Conservation (phyloP, 768 basidiomycete genomes). For the Pisolithus tinctorius region DNA sequence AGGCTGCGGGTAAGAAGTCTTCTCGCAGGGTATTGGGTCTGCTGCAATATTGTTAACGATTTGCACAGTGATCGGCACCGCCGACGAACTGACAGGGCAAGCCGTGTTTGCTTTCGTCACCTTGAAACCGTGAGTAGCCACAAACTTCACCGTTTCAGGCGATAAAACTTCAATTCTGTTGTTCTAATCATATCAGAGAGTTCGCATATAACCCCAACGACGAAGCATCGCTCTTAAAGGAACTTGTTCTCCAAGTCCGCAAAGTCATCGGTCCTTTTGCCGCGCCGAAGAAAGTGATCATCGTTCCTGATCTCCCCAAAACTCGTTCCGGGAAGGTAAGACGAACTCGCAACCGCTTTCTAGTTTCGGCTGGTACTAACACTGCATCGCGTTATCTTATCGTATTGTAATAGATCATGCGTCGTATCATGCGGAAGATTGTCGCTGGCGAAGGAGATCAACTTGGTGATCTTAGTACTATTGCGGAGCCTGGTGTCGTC, state of each 20-base stretch:
- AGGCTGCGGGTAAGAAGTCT: slow-evolving; percentile 62
- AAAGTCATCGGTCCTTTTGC: slow-evolving; percentile 99
- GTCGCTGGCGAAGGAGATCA: slow-evolving; percentile 92
- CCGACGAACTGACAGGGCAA: slow-evolving; percentile 87
- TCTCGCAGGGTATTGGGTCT: background rate
- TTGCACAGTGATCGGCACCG: slow-evolving; percentile 62
- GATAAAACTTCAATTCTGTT: background rate
- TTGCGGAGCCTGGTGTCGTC: slow-evolving; percentile 84
- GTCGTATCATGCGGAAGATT: slow-evolving; percentile 94
- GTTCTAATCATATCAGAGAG: slow-evolving; percentile 41
- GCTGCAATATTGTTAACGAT: slow-evolving; percentile 4
- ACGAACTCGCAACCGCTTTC: background rate
- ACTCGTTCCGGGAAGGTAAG: slow-evolving; percentile 84
- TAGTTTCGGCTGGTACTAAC: background rate
- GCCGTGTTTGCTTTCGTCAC: slow-evolving; percentile 94
- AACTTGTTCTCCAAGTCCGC: slow-evolving; percentile 89
- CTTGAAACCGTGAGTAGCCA: slow-evolving; percentile 74
- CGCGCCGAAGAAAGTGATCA: slow-evolving; percentile 86
- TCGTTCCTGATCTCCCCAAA: slow-evolving; percentile 85
- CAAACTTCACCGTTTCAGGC: background rate
- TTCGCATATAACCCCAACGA: slow-evolving; percentile 69
- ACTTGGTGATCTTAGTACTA: slow-evolving; percentile 89
- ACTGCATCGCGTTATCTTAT: background rate
- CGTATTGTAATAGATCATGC: slow-evolving; percentile 61
- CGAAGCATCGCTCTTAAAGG: slow-evolving; percentile 70